Conservation (phyloP, 331 rosid genomes). For the Prunus yedoensis region DNA sequence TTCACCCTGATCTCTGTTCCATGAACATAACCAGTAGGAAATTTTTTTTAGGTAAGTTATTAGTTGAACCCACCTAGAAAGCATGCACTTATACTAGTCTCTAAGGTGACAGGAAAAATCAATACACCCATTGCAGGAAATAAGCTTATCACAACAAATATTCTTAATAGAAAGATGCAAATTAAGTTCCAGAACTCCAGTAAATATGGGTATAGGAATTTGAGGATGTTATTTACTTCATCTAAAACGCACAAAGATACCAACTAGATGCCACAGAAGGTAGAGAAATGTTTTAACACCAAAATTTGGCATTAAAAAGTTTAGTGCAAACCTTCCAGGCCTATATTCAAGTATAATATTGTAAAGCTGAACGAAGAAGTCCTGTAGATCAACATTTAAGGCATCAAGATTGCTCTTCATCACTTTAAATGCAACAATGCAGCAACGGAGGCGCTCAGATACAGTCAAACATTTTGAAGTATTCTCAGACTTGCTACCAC, state of each 20-base stretch:
- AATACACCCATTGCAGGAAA: background rate
- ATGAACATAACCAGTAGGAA: conserved; percentile 1
- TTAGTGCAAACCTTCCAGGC: conserved; percentile 82
- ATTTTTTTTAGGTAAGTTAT: background rate
- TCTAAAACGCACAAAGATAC: background rate
- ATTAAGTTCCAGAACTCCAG: conserved; percentile 4
- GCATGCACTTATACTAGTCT: background rate
- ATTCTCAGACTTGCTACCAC: conserved; percentile 37
- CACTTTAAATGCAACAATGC: conserved; percentile 93
- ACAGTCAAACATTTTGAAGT: conserved; percentile 55
- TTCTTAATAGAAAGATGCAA: conserved; percentile 1
- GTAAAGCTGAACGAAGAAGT: conserved; percentile 87
- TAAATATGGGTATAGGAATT: background rate
- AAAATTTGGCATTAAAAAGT: conserved; percentile 2
- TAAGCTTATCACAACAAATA: background rate
- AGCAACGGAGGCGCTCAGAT: conserved; percentile 88
- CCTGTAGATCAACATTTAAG: conserved; percentile 89
- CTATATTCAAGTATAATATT: conserved; percentile 83
- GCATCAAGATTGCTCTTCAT: conserved; percentile 96
- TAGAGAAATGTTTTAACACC: conserved; percentile 12
- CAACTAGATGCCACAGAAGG: background rate
- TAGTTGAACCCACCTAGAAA: background rate
- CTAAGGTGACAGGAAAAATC: background rate
- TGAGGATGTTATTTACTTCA: background rate
- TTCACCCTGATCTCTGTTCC: conserved; percentile 82